Percentiles rank a stretch among this genome's conserved stretches.
These are phyloP conservation scores for Akebia trifoliata DNA, from an alignment of 164 flowering plant genomes.

Conservation along the genomic window DNA sequence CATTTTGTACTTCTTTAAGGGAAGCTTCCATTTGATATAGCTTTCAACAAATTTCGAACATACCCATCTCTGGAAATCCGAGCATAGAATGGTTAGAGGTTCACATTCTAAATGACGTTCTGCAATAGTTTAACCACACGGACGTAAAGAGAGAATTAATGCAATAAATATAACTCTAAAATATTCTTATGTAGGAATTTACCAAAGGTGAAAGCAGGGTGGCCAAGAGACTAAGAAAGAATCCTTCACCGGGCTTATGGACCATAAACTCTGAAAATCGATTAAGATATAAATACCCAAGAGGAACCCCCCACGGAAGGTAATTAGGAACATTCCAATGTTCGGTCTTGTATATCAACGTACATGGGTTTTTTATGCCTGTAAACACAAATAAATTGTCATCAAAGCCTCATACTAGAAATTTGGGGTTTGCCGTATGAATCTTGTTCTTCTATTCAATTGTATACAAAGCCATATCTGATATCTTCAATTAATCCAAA, in stretches of 20 bases:
- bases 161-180: no score
- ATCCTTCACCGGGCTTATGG: constrained; percentile 69
- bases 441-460: no score
- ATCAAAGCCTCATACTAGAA: no score
- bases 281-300: constrained; percentile 32
- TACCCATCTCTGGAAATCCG: constrained; percentile 52
- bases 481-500: no score
- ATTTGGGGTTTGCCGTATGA: no score
- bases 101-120: no score
- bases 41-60: constrained; percentile 55
- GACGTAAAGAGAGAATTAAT: no score
- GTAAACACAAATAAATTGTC: no score
- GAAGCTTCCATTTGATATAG: constrained; percentile 36
- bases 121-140: no score
- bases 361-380: constrained; percentile 61
- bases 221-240: constrained; percentile 36
- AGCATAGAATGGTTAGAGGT: not conserved
- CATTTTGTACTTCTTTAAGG: constrained; percentile 42
- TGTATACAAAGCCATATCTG: no score
- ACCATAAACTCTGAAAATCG: constrained; percentile 62
- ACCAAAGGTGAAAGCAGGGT: constrained; percentile 56
- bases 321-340: constrained; percentile 54
- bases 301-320: constrained; percentile 45
- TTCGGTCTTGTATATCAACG: constrained; percentile 36
- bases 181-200: not conserved